These are phyloP conservation scores for Sporothrix dimorphospora DNA, from an alignment of 2,329 filamentous ascomycete species.

Conservation along the genomic window DNA sequence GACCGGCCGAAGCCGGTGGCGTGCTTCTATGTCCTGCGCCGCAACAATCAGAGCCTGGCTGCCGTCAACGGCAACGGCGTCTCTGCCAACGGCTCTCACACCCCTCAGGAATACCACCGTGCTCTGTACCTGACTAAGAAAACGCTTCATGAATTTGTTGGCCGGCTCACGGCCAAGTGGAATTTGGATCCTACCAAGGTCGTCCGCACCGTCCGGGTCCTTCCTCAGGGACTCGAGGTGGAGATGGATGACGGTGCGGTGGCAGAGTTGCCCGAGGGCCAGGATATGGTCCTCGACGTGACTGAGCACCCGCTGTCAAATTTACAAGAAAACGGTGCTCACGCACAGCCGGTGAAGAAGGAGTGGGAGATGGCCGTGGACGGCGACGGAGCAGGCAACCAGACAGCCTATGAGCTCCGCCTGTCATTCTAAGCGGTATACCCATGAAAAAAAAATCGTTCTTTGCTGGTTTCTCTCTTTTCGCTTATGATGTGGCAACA, in stretches of 20 bases:
- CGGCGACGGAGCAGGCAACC: constrained; percentile 39
- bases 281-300: constrained; percentile 83
- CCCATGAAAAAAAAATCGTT: not conserved
- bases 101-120: constrained; percentile 65
- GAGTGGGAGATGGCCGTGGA: constrained; percentile 68
- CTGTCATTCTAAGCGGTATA: constrained; percentile 48
- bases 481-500: not conserved
- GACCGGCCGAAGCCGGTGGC: constrained; percentile 77
- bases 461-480: not conserved
- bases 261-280: constrained; percentile 79
- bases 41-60: constrained; percentile 45
- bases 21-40: constrained; percentile 80
- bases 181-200: constrained; percentile 74
- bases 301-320: constrained; percentile 46
- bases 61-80: not conserved
- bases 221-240: constrained; percentile 75
- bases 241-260: constrained; percentile 91
- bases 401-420: constrained; percentile 49
- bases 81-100: not conserved
- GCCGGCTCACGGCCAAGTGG: constrained; percentile 76
- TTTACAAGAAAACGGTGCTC: constrained; percentile 36
- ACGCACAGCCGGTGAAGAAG: constrained; percentile 46
- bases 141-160: constrained; percentile 73
- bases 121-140: constrained; percentile 84
- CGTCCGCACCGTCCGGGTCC: constrained; percentile 70